Percentiles rank a stretch among this genome's conserved stretches.
phyloP scores from a whole-genome alignment of 176 grass and related monocot species.

The Areca catechu region DNA sequence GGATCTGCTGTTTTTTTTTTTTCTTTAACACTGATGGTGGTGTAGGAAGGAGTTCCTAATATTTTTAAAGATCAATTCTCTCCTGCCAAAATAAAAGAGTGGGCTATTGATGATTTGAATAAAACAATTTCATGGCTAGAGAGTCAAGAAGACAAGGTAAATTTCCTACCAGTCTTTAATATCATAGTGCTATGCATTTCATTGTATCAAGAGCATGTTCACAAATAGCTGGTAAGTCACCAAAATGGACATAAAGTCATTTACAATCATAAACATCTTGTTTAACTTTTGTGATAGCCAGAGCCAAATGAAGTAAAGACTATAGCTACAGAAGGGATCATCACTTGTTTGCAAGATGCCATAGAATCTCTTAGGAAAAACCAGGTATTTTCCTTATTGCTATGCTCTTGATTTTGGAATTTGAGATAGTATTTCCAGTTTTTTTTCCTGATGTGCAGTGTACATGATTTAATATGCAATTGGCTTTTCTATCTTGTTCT shows the following conservation, averaged over 20 bases:
- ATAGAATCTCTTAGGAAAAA: conserved; percentile 73
- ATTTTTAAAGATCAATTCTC: conserved; percentile 32
- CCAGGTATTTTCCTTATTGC: conserved; percentile 21
- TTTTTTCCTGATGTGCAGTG: too few species aligned
- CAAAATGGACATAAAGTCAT: neutral
- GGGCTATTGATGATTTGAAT: conserved; percentile 67
- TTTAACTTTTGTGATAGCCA: conserved; percentile 40
- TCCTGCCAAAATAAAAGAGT: conserved; percentile 64
- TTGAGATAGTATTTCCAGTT: too few species aligned
- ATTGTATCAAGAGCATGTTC: too few species aligned
- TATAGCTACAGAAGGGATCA: conserved; percentile 79
- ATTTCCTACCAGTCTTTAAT: neutral
- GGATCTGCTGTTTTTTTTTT: neutral
- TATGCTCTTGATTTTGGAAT: too few species aligned
- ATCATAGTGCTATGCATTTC: too few species aligned
- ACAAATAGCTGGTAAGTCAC: neutral
- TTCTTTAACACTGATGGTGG: conserved; percentile 7
- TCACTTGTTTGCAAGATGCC: conserved; percentile 83
- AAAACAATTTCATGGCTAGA: conserved; percentile 81
- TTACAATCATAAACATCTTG: conserved; percentile 10
- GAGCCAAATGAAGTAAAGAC: conserved; percentile 58
- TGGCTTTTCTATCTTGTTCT: too few species aligned
- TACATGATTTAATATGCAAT: too few species aligned
- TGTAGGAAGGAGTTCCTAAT: conserved; percentile 34
- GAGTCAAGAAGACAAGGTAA: conserved; percentile 89